Evolutionary conservation across 352 stramenopile species (phyloP), one percentile per base, ranked within the genome.

Genomic region (Blastocystis sp.): DNA sequence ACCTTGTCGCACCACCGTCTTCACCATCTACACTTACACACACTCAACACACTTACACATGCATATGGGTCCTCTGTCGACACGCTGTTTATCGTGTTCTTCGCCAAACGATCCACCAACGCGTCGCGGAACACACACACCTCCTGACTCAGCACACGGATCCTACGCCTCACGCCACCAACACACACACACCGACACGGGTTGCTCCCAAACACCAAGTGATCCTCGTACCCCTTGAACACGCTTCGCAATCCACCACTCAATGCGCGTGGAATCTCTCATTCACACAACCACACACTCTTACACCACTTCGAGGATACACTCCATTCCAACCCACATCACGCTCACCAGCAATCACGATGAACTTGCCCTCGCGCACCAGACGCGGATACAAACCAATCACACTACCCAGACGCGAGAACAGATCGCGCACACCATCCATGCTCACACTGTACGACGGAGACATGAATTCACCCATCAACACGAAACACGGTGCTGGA

Each of bases 1-100:
- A 43, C 65, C 23, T 76, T 76, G 65, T 53, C 23, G 38, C 41
- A 76, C 11, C n/a, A 76, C 65, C 5, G 11, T 76, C 38, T 76
- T 76, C n/a, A 52, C 65, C 23, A 76, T 38, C 62, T 23, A 52
- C 23, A 53, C 23, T 56, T 2, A 5, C n/a, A 76, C 34, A 7
- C 19, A 76, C 7, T 76, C 23, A 34, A 34, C 28, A 34, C 28
- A 34, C 28, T 34, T 34, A 34, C 28, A 34, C 28, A 34, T 34
- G 28, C 28, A 34, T 34, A 34, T 0, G 7, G 43, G 14, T 59
- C 65, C 19, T 76, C 11, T 17, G 43, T 53, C 21, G 9, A 7
- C 4, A 76, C 11, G 9, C n/a, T 21, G 52, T 76, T 76, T 11
- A 76, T 76, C 14, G 65, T 17, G 21, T 76, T 52, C n/a, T 21